Base-by-base conservation (phyloP, 306 rosid species). In the Cicer pinnatifidum region DNA sequence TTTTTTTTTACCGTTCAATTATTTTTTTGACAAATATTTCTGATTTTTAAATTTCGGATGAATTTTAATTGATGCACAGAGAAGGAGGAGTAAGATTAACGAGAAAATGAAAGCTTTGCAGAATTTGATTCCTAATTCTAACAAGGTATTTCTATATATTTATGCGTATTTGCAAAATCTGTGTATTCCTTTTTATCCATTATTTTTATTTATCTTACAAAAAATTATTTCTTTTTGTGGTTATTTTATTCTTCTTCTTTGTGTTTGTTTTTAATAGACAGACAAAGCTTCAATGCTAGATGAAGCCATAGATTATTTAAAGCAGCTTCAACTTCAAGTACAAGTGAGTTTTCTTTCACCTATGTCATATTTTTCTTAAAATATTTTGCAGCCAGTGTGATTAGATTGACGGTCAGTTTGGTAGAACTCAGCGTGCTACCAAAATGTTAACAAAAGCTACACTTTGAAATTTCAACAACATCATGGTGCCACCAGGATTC, bases 241-340 rank as follows among this genome's bases (percentile, higher is more conserved):
- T 40, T 13, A 19, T 54, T 57, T 71, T 17, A 37, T 48, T 16
- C 33, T 20, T 39, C 51, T 17, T 52, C 9, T 73, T 72, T 73
- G 45, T 51, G n/a, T 72, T 61, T 67, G 61, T 43, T 83, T 67
- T 56, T 80, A 48, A 70, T 75, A 94, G 98, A 94, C 96, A 72
- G 98, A 94, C 65, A 94, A 94, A 87, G 97, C 97, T 71, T 94
- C 98, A 13, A 93, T 91, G 97, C 86, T 94, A 58, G 97, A 91
- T 38, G 98, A 94, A 58, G 98, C 91, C 44, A 94, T 94, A 41
- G 97, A 94, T 40, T 94, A 94, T 80, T 80, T 94, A 90, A 89
- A 94, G 91, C 98, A 94, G 79, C 98, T 94, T 81, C 98, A 94
- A 80, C 90, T 94, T 84, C 98, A 94, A 87, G 97, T 89, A 53